Percentiles rank a stretch among this genome's conserved stretches.
These are phyloP conservation scores for Fragilaria radians DNA, from an alignment of 108 stramenopile species.

Conservation along the genomic window DNA sequence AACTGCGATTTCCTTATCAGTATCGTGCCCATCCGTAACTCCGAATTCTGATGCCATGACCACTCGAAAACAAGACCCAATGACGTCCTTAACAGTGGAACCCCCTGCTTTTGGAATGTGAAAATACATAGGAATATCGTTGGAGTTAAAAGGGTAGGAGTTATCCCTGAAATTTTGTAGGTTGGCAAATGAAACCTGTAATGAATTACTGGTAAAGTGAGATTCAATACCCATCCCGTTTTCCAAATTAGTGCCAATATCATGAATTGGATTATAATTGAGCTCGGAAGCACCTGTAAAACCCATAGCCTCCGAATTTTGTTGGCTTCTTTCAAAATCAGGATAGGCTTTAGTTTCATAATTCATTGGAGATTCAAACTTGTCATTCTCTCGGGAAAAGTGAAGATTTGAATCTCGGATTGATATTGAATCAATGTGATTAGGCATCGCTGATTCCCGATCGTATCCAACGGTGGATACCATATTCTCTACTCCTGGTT, in stretches of 20 bases:
- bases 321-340: no score
- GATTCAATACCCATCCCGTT: background rate
- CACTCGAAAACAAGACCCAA: constrained; percentile 47
- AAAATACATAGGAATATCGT: constrained; percentile 42
- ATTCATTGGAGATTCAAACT: no score
- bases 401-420: no score
- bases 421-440: no score
- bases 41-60: constrained; percentile 51
- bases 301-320: no score
- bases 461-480: no score
- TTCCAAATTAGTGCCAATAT: background rate
- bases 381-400: no score
- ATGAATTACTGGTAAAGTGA: background rate
- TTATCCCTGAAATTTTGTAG: constrained; percentile 37
- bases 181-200: background rate
- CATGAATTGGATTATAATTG: background rate
- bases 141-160: constrained; percentile 37
- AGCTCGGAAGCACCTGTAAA: no score
- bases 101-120: constrained; percentile 54
- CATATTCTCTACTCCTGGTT: background rate
- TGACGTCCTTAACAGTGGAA: constrained; percentile 37
- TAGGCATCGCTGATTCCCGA: no score
- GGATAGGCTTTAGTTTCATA: no score
- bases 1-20: constrained; percentile 40
- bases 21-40: constrained; percentile 44